phyloP scores from a whole-genome alignment of 108 stramenopile genomes.

The Fragilaria crotonensis region DNA sequence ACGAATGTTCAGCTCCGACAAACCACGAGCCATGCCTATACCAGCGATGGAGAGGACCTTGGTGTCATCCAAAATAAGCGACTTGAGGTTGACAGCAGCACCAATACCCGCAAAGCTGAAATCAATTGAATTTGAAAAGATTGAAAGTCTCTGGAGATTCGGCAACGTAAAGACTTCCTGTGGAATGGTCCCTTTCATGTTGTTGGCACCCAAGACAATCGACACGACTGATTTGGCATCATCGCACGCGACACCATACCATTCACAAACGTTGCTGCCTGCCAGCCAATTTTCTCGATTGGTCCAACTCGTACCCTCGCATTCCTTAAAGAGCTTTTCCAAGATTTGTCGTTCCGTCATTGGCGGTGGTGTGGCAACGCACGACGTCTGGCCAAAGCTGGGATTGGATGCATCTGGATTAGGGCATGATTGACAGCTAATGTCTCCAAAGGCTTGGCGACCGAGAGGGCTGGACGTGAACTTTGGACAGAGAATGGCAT shows the following conservation, averaged over 20 bases:
- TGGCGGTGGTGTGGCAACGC: constrained; percentile 28
- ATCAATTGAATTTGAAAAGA: constrained; percentile 25
- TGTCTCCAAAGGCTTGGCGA: constrained; percentile 36
- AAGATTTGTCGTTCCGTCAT: constrained; percentile 38
- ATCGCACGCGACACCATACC: constrained; percentile 31
- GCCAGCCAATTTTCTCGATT: constrained; percentile 27
- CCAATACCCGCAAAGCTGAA: constrained; percentile 48
- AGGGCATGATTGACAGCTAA: constrained; percentile 47
- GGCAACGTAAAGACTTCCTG: constrained; percentile 33
- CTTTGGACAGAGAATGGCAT: constrained; percentile 50
- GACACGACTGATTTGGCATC: constrained; percentile 18
- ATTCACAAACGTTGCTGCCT: constrained; percentile 28
- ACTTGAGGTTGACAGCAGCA: constrained; percentile 25
- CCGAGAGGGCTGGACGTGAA: constrained; percentile 42
- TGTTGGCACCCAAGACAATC: constrained; percentile 20
- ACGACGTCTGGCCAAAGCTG: constrained; percentile 49
- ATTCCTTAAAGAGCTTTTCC: constrained; percentile 39
- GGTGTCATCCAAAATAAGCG: constrained; percentile 42
- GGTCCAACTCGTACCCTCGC: constrained; percentile 40
- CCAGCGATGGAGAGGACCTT: constrained; percentile 18
- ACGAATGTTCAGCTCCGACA: neutral
- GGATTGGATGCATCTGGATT: constrained; percentile 35
- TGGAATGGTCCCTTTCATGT: constrained; percentile 44
- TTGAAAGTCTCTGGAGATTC: constrained; percentile 28
- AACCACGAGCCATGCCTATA: constrained; percentile 2